Base-by-base conservation (phyloP, 495 filamentous ascomycete species). In the Penicillium macrosclerotiorum region DNA sequence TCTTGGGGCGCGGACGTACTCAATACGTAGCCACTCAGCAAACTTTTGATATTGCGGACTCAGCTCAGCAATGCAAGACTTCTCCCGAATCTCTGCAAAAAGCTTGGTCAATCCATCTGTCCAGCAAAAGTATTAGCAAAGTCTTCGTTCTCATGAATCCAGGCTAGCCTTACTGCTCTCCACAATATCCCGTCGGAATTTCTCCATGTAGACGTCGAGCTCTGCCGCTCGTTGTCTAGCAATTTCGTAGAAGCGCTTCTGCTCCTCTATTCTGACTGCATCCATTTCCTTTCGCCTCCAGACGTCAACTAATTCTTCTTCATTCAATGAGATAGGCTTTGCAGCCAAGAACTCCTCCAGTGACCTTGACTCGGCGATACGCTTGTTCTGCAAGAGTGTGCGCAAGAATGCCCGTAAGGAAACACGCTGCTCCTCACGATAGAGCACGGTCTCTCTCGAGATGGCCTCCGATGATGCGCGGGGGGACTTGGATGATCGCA, bases 41-140 rank as follows among this genome's bases (percentile, higher is more conserved):
- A 98, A 98, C 59, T 97, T 97, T 56, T 93, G 86, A 63, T 97
- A 98, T 62, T 97, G 90, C 20, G 93, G 80, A 55, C 86, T 91
- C 17, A 98, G 77, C 51, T 97, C 90, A 49, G 81, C 78, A 36
- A 98, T 89, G 12, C 76, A 87, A 30, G 85, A 67, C 71, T 97
- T 96, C 38, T 88, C 83, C 48, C 83, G 83, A 60, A 98, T 94
- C 64, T 96, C 93, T 45, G 83, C 74, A 65, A 98, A 96, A 16
- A 98, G 82, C 62, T 89, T 93, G 1, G 92, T 94, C 41, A 98
- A 74, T 8, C 93, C 93, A 71, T 96, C 81, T 84, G 27, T 33
- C 11, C 24, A 37, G 22, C n/a, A n/a, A 38, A 23, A 8, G 11
- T 31, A 11, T 46, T 46, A 46, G 43, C 18, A 20, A 11, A 8